These are phyloP conservation scores for Amaranthus palmeri DNA, from an alignment of 148 eudicot species.

Conservation along the genomic window DNA sequence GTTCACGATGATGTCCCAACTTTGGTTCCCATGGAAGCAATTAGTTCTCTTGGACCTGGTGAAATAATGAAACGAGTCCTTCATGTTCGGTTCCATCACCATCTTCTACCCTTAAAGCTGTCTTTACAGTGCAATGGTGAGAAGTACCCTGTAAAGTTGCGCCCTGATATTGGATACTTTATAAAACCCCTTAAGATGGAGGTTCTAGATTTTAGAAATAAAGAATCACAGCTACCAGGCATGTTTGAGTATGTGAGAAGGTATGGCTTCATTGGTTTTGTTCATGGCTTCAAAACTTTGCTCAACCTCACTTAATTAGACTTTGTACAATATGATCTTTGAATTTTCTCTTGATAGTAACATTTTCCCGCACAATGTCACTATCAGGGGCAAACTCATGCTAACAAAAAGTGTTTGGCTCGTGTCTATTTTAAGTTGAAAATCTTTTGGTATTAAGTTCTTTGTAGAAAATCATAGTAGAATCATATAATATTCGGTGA, in stretches of 20 bases:
- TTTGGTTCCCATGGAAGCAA: slow-evolving; percentile 77
- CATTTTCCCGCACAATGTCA: too few species aligned
- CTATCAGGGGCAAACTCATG: too few species aligned
- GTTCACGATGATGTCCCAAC: slow-evolving; percentile 48
- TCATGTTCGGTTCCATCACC: slow-evolving; percentile 87
- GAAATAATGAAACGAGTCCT: slow-evolving; percentile 46
- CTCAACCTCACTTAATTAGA: background rate
- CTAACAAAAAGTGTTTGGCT: too few species aligned
- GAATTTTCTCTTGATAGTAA: too few species aligned
- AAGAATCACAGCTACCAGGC: slow-evolving; percentile 88
- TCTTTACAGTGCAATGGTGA: slow-evolving; percentile 56
- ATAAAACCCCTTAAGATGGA: slow-evolving; percentile 88
- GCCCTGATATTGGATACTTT: slow-evolving; percentile 97
- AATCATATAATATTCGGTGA: too few species aligned
- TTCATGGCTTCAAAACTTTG: background rate
- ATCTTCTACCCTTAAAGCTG: slow-evolving; percentile 87
- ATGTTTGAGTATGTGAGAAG: slow-evolving; percentile 92
- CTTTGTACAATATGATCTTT: too few species aligned
- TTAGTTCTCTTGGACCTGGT: slow-evolving; percentile 59
- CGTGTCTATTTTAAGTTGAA: too few species aligned
- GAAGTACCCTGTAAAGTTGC: slow-evolving; percentile 69
- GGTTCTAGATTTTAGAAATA: slow-evolving; percentile 43
- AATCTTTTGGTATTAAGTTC: too few species aligned
- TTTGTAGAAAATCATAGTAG: too few species aligned
- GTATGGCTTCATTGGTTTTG: slow-evolving; percentile 29